phyloP scores from a whole-genome alignment of 495 filamentous ascomycete species.

The Annulohypoxylon stygium region DNA sequence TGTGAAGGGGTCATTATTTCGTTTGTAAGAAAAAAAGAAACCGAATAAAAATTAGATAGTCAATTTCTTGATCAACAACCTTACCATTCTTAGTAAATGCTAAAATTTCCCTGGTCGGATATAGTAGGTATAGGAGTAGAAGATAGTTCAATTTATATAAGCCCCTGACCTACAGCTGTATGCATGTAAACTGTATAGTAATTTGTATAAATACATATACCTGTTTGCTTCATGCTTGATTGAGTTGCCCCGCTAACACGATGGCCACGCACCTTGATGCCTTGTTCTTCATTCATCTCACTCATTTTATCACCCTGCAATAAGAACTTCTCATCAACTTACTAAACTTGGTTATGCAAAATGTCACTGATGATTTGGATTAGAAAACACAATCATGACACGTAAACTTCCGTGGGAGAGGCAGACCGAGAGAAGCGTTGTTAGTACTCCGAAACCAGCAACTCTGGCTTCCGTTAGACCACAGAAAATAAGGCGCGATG shows the following conservation, averaged over 20 bases:
- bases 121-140: neutral
- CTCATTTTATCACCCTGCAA: neutral
- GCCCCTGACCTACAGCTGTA: neutral
- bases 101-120: neutral
- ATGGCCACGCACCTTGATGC: neutral
- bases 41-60: slow-evolving; percentile 5
- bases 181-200: neutral
- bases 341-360: neutral
- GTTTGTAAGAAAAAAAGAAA: neutral
- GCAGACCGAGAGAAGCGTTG: slow-evolving; percentile 1
- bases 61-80: neutral
- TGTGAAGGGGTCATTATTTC: neutral
- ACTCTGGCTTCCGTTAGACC: slow-evolving; percentile 33
- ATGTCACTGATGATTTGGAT: neutral
- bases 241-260: slow-evolving; percentile 2
- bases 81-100: neutral
- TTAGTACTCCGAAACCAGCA: slow-evolving; percentile 4
- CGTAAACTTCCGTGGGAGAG: slow-evolving; percentile 51
- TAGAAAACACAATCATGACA: slow-evolving; percentile 34
- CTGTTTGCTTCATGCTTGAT: neutral
- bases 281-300: neutral
- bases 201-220: neutral
- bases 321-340: neutral
- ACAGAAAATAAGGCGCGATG: slow-evolving; percentile 30
- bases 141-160: neutral